Evolutionary conservation across 1,284 basidiomycete genomes (phyloP).

Genomic region (Kalmanozyma brasiliensis): DNA sequence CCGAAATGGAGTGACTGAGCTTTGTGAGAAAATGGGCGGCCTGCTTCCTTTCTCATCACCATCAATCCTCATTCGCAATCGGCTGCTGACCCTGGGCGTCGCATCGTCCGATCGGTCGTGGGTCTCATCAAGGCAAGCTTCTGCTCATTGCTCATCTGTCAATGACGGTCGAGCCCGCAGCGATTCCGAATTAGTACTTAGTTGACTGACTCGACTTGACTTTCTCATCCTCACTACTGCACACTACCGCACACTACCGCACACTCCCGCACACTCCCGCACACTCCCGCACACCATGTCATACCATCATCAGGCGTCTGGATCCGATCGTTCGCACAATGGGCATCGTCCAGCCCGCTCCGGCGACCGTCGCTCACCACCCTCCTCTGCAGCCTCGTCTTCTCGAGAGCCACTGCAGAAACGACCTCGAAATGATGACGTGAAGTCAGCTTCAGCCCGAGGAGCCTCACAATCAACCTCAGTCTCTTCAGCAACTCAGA

Average conservation of each 20-base stretch:
- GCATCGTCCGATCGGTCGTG: constrained; percentile 5
- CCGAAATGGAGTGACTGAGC: constrained; percentile 2
- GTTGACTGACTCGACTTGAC: constrained; percentile 18
- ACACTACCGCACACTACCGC: no score
- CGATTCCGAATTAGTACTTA: constrained; percentile 3
- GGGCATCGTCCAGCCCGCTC: not conserved
- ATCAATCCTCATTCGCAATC: constrained; percentile 8
- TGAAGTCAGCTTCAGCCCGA: not conserved
- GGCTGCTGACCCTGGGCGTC: constrained; percentile 4
- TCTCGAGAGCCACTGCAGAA: constrained; percentile 16
- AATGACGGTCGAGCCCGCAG: constrained; percentile 1
- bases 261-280: constrained; percentile 9
- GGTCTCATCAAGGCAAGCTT: constrained; percentile 29
- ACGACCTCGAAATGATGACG: constrained; percentile 8
- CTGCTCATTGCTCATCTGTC: constrained; percentile 6
- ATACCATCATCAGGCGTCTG: constrained; percentile 11
- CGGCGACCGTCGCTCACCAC: constrained; percentile 7
- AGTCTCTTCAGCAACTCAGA: not conserved
- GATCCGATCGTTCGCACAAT: constrained; percentile 8
- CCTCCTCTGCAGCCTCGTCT: not conserved
- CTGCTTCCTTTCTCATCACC: not conserved
- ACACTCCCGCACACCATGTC: constrained; percentile 14
- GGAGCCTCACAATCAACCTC: not conserved
- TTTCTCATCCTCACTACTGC: constrained; percentile 12
- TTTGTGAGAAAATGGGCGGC: no score